Percentiles rank a stretch among this genome's conserved stretches.
Conservation (phyloP, 2,329 filamentous ascomycete genomes). For the Aspergillus melleus region DNA sequence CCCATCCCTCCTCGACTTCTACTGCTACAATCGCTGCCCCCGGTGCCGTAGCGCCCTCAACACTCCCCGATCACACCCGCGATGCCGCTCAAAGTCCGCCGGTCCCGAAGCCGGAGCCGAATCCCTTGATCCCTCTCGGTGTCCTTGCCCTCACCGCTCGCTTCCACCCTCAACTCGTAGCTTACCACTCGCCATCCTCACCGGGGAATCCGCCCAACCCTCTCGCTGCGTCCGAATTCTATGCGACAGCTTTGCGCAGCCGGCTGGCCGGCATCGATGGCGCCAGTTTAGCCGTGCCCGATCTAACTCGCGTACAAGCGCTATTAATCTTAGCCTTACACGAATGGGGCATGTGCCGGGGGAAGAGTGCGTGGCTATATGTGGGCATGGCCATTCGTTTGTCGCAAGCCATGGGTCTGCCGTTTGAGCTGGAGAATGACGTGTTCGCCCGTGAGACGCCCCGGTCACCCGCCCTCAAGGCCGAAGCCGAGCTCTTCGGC, state of each 20-base stretch:
- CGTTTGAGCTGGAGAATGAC: conserved; percentile 50
- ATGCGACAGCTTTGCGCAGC: conserved; percentile 53
- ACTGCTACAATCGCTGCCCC: not conserved
- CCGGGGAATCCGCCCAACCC: conserved; percentile 48
- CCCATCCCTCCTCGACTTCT: conserved; percentile 14
- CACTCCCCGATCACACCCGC: conserved; percentile 15
- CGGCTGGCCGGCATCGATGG: conserved; percentile 47
- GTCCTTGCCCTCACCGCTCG: conserved; percentile 58
- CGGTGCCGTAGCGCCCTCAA: conserved; percentile 2
- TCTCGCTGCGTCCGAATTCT: conserved; percentile 54
- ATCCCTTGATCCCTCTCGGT: conserved; percentile 53
- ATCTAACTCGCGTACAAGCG: conserved; percentile 55
- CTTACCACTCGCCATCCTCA: conserved; percentile 49
- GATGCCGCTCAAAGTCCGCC: conserved; percentile 31
- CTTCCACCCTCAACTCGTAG: conserved; percentile 53
- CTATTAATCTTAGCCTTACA: conserved; percentile 58
- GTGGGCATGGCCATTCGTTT: conserved; percentile 49
- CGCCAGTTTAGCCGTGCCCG: conserved; percentile 41
- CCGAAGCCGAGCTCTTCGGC: conserved; percentile 42
- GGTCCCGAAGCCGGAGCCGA: conserved; percentile 37
- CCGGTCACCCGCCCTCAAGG: conserved; percentile 36
- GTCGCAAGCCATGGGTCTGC: conserved; percentile 47
- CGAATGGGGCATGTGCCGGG: conserved; percentile 58
- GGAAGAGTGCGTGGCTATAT: conserved; percentile 54
- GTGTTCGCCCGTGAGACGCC: conserved; percentile 46